Evolutionary conservation across 495 filamentous ascomycete species (phyloP).

Genomic region (Penicillium malachiteum): DNA sequence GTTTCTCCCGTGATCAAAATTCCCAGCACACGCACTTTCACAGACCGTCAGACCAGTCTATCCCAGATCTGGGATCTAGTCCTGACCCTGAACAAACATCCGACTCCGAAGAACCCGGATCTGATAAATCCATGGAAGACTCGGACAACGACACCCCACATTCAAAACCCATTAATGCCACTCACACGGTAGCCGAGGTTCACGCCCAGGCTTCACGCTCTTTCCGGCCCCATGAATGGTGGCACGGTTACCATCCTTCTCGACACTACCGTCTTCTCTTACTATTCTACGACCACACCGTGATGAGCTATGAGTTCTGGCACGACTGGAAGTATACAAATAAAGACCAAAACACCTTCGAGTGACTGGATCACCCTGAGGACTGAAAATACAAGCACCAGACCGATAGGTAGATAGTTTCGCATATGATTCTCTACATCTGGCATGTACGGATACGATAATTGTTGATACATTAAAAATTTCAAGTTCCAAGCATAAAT

Average conservation of each 20-base stretch:
- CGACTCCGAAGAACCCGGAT: not conserved
- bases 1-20: not conserved
- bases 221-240: conserved; percentile 39
- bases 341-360: not conserved
- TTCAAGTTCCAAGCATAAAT: too few species aligned
- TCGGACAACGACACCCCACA: not conserved
- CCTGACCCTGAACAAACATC: not conserved
- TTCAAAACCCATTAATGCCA: not conserved
- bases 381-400: not conserved
- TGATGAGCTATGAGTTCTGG: conserved; percentile 81
- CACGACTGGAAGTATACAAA: conserved; percentile 33
- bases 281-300: conserved; percentile 70
- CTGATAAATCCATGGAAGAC: not conserved
- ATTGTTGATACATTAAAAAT: not conserved
- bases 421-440: not conserved
- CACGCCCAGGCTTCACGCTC: conserved; percentile 39
- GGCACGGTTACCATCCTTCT: conserved; percentile 41
- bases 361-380: not conserved
- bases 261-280: conserved; percentile 69
- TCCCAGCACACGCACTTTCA: not conserved
- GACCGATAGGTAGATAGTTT: not conserved
- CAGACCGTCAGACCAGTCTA: not conserved
- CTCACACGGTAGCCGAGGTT: conserved; percentile 35
- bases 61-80: not conserved
- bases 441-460: not conserved